These are phyloP conservation scores for Calocybe gambosa DNA, from an alignment of 1,284 basidiomycete genomes.

Conservation along the genomic window DNA sequence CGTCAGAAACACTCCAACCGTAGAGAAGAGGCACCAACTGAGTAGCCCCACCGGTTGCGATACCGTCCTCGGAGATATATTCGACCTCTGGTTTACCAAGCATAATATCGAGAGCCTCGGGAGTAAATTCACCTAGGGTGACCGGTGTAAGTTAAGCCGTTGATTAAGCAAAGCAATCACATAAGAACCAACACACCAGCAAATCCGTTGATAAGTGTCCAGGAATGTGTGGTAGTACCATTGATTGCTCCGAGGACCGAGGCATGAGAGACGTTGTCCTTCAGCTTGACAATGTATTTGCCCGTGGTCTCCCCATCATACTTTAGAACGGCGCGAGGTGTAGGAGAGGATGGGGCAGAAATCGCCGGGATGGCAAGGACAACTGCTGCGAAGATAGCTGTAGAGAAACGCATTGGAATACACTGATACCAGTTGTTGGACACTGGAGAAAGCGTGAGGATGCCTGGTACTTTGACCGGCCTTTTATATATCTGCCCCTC, in stretches of 20 bases:
- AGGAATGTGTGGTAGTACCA: not conserved
- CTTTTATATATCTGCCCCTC: slow-evolving; percentile 1
- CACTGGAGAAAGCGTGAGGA: slow-evolving; percentile 7
- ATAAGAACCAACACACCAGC: slow-evolving; percentile 2
- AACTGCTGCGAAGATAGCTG: slow-evolving; percentile 11
- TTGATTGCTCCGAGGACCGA: not conserved
- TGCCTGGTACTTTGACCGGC: not conserved
- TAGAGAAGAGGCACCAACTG: slow-evolving; percentile 14
- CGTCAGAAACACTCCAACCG: not conserved
- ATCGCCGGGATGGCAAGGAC: not conserved
- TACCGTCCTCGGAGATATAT: slow-evolving; percentile 63
- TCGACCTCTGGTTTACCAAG: slow-evolving; percentile 61
- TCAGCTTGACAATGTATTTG: slow-evolving; percentile 3
- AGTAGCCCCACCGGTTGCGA: slow-evolving; percentile 33
- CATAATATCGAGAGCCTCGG: slow-evolving; percentile 53
- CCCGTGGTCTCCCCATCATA: slow-evolving; percentile 1
- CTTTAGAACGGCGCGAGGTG: not conserved
- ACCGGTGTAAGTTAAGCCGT: not conserved
- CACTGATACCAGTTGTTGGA: not conserved
- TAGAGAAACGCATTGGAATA: slow-evolving; percentile 12
- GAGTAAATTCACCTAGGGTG: slow-evolving; percentile 32
- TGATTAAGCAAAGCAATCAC: not conserved
- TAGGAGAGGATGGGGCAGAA: not conserved
- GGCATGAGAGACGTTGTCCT: not conserved
- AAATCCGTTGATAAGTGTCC: slow-evolving; percentile 6